Evolutionary conservation across 139 green algal genomes (phyloP).

Genomic region (Nannochloris sp.): DNA sequence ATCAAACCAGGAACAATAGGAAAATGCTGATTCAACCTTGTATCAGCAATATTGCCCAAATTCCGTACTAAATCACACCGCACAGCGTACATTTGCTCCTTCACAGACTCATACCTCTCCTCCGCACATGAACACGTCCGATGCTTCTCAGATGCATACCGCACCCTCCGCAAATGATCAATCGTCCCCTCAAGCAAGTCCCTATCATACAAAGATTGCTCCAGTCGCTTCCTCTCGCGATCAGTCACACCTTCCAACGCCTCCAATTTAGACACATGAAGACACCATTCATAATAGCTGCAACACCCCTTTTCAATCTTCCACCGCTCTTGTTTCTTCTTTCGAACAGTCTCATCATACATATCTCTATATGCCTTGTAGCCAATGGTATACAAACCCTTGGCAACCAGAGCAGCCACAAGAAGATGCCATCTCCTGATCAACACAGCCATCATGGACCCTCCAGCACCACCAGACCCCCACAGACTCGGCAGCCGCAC

Average conservation of each 20-base stretch:
- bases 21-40: slow-evolving; percentile 59
- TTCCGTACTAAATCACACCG: slow-evolving; percentile 90
- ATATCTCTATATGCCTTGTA: not conserved
- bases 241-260: slow-evolving; percentile 27
- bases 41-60: slow-evolving; percentile 81
- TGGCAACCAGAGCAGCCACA: not conserved
- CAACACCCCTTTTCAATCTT: not conserved
- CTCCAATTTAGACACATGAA: slow-evolving; percentile 48
- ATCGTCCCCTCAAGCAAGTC: slow-evolving; percentile 67
- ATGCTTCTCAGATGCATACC: slow-evolving; percentile 2
- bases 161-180: slow-evolving; percentile 46
- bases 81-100: slow-evolving; percentile 81
- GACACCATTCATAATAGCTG: slow-evolving; percentile 59
- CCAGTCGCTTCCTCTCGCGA: slow-evolving; percentile 19
- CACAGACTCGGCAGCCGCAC: too few relatives aligned
- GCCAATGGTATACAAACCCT: not conserved
- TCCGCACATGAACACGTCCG: not conserved
- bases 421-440: not conserved
- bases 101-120: slow-evolving; percentile 36
- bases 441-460: too few relatives aligned
- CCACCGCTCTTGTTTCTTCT: not conserved
- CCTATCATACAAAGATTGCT: slow-evolving; percentile 67
- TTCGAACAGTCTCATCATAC: not conserved
- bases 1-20: slow-evolving; percentile 70
- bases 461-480: too few relatives aligned